A percentile compares a stretch with the other conserved stretches of the same genome.
These are phyloP conservation scores for Chrysanthemum lavandulifolium DNA, from an alignment of 129 eudicot species.

Conservation along the genomic window DNA sequence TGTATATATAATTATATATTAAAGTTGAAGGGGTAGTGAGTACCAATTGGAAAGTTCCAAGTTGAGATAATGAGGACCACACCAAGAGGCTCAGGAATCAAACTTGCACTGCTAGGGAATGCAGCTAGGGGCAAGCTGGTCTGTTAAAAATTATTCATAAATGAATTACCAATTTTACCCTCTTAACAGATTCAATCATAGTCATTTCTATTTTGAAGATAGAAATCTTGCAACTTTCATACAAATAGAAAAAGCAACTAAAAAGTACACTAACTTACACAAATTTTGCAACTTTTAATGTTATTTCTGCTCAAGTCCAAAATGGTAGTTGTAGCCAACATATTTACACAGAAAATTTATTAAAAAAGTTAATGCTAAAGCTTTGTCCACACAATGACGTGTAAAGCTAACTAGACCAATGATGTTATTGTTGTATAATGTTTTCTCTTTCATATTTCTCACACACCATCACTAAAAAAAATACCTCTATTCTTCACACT, in stretches of 20 bases:
- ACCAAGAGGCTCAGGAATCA: constrained; percentile 91
- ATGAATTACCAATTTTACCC: constrained; percentile 4
- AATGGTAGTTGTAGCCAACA: background rate
- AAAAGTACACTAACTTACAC: background rate
- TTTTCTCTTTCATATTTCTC: no score
- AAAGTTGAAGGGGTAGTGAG: constrained; percentile 15
- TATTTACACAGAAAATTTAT: background rate
- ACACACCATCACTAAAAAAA: no score
- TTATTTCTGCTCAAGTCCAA: background rate
- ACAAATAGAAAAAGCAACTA: background rate
- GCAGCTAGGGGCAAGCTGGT: constrained; percentile 65
- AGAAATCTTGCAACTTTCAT: background rate
- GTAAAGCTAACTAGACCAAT: no score
- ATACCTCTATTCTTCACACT: no score
- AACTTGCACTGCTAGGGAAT: constrained; percentile 57
- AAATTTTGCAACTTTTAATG: background rate
- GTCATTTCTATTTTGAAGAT: background rate
- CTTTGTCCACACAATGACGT: no score
- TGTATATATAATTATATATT: background rate
- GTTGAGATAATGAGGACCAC: constrained; percentile 79
- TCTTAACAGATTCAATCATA: background rate
- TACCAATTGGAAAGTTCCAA: constrained; percentile 92
- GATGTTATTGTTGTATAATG: no score
- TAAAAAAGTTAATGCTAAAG: no score
- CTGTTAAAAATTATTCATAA: constrained; percentile 30